Conservation (phyloP, 306 rosid genomes). For the Leucaena leucocephala region DNA sequence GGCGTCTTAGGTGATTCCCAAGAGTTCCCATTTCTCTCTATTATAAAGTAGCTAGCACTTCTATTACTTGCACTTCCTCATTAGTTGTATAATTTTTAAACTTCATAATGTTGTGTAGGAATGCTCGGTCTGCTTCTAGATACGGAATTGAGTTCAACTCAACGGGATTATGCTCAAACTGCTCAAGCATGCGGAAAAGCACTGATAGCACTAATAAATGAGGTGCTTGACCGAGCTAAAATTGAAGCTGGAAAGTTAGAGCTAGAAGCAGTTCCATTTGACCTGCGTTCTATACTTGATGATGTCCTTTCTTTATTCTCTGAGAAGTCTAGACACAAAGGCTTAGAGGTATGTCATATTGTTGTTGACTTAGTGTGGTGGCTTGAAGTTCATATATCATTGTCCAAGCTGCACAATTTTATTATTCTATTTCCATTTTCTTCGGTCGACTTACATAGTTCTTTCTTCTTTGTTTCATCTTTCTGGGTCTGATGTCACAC, state of each 20-base stretch:
- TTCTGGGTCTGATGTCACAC: conserved; percentile 19
- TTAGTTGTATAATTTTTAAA: conserved; percentile 17
- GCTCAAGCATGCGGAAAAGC: conserved; percentile 98
- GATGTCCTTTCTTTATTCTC: conserved; percentile 97
- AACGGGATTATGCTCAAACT: conserved; percentile 93
- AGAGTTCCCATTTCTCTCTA: conserved; percentile 18
- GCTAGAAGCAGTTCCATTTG: conserved; percentile 96
- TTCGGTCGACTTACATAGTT: conserved; percentile 34
- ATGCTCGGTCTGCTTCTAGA: conserved; percentile 95
- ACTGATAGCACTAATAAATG: conserved; percentile 84
- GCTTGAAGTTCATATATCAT: conserved; percentile 12
- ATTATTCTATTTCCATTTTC: background rate
- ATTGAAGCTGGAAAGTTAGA: conserved; percentile 96
- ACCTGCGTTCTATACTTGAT: conserved; percentile 84
- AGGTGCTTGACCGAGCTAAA: conserved; percentile 97
- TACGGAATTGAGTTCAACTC: conserved; percentile 89
- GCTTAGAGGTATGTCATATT: conserved; percentile 73
- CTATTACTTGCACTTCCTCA: conserved; percentile 9
- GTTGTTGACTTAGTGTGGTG: conserved; percentile 24
- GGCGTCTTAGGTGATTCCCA: conserved; percentile 80
- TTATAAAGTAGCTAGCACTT: conserved; percentile 1
- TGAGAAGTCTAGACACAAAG: conserved; percentile 90
- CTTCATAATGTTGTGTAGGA: conserved; percentile 57
- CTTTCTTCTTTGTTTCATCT: conserved; percentile 10
- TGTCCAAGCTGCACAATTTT: conserved; percentile 1